Evolutionary conservation across 139 green algal genomes (phyloP).

Genomic region (Closterium sp.): DNA sequence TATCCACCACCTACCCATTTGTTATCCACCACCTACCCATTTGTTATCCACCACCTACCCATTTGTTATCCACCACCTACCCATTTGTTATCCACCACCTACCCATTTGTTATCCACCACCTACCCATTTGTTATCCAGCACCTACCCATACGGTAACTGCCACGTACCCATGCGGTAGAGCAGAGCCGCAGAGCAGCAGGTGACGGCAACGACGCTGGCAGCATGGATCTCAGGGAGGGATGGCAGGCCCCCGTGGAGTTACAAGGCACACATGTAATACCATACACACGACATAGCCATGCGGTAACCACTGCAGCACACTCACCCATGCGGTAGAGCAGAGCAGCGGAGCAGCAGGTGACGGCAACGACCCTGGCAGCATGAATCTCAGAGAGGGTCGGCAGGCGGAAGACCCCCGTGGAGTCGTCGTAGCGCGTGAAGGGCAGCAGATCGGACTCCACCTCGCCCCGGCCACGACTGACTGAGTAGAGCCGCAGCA

Average conservation of each 20-base stretch:
- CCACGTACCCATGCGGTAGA: neutral
- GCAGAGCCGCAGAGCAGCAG: conserved; percentile 5
- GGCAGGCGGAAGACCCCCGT: neutral
- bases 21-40: neutral
- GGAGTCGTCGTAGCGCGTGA: neutral
- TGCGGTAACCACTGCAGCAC: neutral
- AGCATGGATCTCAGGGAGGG: neutral
- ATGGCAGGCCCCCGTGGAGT: neutral
- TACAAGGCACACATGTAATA: too few relatives aligned
- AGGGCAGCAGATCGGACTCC: neutral
- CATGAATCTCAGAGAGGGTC: neutral
- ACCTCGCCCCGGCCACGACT: neutral
- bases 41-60: neutral
- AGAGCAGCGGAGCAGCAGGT: conserved; percentile 18
- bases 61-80: too few relatives aligned
- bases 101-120: too few relatives aligned
- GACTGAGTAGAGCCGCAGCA: neutral
- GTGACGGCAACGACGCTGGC: neutral
- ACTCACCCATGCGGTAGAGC: neutral
- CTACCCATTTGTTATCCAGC: too few relatives aligned
- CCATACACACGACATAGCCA: too few relatives aligned
- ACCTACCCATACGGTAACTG: too few relatives aligned
- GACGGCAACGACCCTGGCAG: neutral
- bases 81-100: too few relatives aligned
- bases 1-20: neutral